Base-by-base conservation (phyloP, 139 green algal genomes). In the Eudorina sp. region DNA sequence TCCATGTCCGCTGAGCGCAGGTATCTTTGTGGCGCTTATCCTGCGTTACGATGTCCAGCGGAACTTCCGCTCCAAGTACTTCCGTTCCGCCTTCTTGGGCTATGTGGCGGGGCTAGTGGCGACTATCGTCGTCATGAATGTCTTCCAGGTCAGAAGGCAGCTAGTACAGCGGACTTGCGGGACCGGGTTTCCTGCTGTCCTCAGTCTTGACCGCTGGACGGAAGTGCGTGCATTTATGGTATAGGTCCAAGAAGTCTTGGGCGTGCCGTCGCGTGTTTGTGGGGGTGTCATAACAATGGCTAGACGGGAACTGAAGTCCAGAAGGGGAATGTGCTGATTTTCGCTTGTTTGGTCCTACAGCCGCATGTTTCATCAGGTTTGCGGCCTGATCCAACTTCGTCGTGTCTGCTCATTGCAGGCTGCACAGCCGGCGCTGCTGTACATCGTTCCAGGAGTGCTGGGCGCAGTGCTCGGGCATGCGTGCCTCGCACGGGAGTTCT, bases 81-180 rank as follows among this genome's bases (percentile, higher is more conserved):
- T 97, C 81, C 91, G 94, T 70, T 88, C 86, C 25, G 93, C 95
- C 3, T 98, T 99, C 77, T 90, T 83, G 3, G 97, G 96, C 23
- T 99, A 99, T 85, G 89, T 94, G 0, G 78, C 85, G 11, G 98
- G 93, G 1, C 89, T 99, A 27, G 88, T 80, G 4, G 91, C 95
- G 27, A 99, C 98, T 1, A 98, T 99, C 53, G 89, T 97, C 0
- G 95, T 99, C 16, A 99, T 99, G 98, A 99, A 98, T 86, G 91
- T 96, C 18, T 99, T 99, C 93, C 93, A 99, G 75, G 90, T 91
- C 40, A 23, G 88, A 29, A 16, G 38, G 40, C 2, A 29, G 45
- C 34, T 21, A 5, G 78, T n/a, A n/a, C n/a, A n/a, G n/a, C n/a
- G n/a, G n/a, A n/a, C n/a, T n/a, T n/a, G n/a, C n/a, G n/a, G n/a